A percentile compares a stretch with the other conserved stretches of the same genome.
phyloP scores from a whole-genome alignment of 352 stramenopile genomes.

The Phytophthora meadii region DNA sequence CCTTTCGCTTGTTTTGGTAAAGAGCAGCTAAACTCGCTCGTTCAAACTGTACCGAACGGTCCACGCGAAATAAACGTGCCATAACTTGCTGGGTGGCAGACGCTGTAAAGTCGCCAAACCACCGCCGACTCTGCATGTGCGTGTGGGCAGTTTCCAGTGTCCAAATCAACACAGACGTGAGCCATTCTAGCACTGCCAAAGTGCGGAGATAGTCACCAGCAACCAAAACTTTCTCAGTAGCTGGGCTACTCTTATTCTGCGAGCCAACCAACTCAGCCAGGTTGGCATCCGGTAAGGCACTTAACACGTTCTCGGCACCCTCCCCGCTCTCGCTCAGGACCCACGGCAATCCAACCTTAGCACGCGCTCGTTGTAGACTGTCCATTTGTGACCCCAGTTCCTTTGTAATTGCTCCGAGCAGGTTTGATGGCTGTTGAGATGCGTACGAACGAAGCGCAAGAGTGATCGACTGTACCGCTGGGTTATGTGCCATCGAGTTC shows the following conservation, averaged over 20 bases:
- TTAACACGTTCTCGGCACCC: conserved; percentile 68
- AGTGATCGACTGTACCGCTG: conserved; percentile 89
- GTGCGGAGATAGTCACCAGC: conserved; percentile 74
- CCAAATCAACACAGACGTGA: conserved; percentile 77
- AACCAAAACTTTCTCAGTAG: conserved; percentile 46
- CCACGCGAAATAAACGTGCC: conserved; percentile 71
- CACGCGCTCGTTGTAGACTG: conserved; percentile 41
- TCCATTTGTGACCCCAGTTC: conserved; percentile 70
- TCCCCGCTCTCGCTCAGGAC: conserved; percentile 54
- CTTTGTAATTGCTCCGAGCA: conserved; percentile 71
- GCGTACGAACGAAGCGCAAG: conserved; percentile 90
- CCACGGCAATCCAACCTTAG: conserved; percentile 51
- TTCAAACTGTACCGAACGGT: conserved; percentile 78
- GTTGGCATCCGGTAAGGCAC: conserved; percentile 64
- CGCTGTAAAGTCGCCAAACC: conserved; percentile 78
- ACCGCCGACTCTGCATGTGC: conserved; percentile 76
- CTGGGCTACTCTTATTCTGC: conserved; percentile 23
- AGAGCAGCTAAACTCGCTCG: conserved; percentile 65
- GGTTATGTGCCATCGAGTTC: conserved; percentile 76
- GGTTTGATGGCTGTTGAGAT: conserved; percentile 86
- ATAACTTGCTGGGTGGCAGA: conserved; percentile 65
- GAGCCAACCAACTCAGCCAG: conserved; percentile 48
- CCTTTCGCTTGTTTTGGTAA: conserved; percentile 49
- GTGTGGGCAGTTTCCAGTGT: conserved; percentile 78
- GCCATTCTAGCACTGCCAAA: conserved; percentile 80